Evolutionary conservation across 805 yeast genomes (phyloP).

Genomic region (Blastobotrys attinorum): DNA sequence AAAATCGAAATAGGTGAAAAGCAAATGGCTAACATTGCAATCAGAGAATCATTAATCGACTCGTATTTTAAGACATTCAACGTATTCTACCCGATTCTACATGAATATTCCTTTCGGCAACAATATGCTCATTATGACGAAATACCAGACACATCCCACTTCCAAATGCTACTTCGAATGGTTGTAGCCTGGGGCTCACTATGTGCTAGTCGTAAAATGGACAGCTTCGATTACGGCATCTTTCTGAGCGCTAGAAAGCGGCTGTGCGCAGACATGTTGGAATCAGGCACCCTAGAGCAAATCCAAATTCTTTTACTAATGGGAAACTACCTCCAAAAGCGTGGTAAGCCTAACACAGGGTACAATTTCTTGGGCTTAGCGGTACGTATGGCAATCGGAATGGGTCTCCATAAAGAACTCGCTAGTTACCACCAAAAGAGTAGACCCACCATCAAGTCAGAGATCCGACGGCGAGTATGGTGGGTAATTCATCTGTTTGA

Average conservation of each 20-base stretch:
- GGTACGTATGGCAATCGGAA: constrained; percentile 50
- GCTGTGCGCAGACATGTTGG: constrained; percentile 41
- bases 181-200: constrained; percentile 55
- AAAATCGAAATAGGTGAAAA: constrained; percentile 18
- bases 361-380: constrained; percentile 57
- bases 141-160: constrained; percentile 34
- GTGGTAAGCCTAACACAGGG: constrained; percentile 53
- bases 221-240: constrained; percentile 36
- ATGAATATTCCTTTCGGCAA: constrained; percentile 40
- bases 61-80: constrained; percentile 49
- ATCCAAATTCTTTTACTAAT: constrained; percentile 33
- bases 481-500: constrained; percentile 55
- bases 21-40: constrained; percentile 12
- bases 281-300: constrained; percentile 43
- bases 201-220: constrained; percentile 43
- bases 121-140: constrained; percentile 35
- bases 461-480: constrained; percentile 50
- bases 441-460: constrained; percentile 23
- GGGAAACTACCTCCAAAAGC: constrained; percentile 48
- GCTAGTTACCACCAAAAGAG: not conserved
- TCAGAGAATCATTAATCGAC: constrained; percentile 29
- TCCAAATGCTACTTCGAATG: constrained; percentile 45
- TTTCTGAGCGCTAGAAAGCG: constrained; percentile 44
- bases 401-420: constrained; percentile 49
- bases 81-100: constrained; percentile 47